Evolutionary conservation across 2,329 filamentous ascomycete species (phyloP).

Genomic region (Cladosporium oxysporum): DNA sequence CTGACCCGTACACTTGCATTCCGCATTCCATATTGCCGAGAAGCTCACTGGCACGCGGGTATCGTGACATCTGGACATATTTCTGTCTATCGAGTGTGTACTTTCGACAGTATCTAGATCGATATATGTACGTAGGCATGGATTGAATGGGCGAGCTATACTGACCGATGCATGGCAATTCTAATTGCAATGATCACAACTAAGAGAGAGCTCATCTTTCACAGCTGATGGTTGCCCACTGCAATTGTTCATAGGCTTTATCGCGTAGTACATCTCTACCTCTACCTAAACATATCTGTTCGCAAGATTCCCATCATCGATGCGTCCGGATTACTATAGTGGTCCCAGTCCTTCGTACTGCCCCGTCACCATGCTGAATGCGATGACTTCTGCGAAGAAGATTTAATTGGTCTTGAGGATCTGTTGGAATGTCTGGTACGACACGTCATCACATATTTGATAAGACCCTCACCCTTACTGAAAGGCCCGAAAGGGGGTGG

Average conservation of each 20-base stretch:
- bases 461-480: neutral
- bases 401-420: neutral
- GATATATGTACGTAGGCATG: neutral
- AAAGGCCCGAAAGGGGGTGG: neutral
- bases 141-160: neutral
- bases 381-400: neutral
- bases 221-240: neutral
- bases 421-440: neutral
- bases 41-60: neutral
- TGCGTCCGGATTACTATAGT: neutral
- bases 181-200: neutral
- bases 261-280: neutral
- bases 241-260: neutral
- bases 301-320: neutral
- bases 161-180: neutral
- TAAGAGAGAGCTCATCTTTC: neutral
- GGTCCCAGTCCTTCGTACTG: neutral
- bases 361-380: neutral
- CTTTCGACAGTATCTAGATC: neutral
- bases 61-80: neutral
- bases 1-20: slow-evolving; percentile 4
- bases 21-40: neutral
- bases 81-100: neutral
- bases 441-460: neutral
- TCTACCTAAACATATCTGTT: neutral